Base-by-base conservation (phyloP, 495 filamentous ascomycete genomes). In the Xylaria palmicola region DNA sequence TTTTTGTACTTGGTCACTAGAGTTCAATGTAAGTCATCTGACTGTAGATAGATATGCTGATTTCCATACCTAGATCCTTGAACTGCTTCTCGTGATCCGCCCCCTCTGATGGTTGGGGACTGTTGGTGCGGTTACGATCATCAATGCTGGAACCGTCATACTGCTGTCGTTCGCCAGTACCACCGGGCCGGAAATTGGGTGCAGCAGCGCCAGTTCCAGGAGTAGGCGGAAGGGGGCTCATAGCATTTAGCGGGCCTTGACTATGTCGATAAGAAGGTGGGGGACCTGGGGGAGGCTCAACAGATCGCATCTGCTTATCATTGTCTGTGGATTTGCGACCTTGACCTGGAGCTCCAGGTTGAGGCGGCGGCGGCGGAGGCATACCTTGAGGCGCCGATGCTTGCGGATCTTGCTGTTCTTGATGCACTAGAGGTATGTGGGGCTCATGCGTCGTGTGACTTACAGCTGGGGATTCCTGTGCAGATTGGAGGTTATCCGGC, bases 1-100 rank as follows among this genome's bases (percentile, higher is more conserved):
- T 97, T 97, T 75, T 91, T 91, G 71, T 98, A 98, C 79, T 98
- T 98, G 63, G 84, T 85, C 71, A 91, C 93, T 97, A 68, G 6
- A n/a, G 5, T 44, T 17, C 62, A 27, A 50, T 32, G 67, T 49
- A 55, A 63, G 69, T 49, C 65, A 22, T 36, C 19, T 63, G 29
- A 19, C 27, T 19, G 6, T 12, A 17, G 24, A 2, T 1, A 19
- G 32, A 49, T 15, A 51, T 13, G n/a, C 27, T 30, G 3, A 36
- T 44, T 20, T 54, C 73, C 88, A 54, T 83, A 92, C 88, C 79
- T 37, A 91, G 72, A 66, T 91, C 87, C 62, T 90, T 81, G 72
- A 80, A 84, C 26, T 82, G 66, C 57, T 82, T 81, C 44, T 79
- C 79, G 1, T 78, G 71, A 40, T 88, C 79, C 20, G 79, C 71